phyloP scores from a whole-genome alignment of 1,284 basidiomycete genomes.

The Sanghuangporus sanghuang region DNA sequence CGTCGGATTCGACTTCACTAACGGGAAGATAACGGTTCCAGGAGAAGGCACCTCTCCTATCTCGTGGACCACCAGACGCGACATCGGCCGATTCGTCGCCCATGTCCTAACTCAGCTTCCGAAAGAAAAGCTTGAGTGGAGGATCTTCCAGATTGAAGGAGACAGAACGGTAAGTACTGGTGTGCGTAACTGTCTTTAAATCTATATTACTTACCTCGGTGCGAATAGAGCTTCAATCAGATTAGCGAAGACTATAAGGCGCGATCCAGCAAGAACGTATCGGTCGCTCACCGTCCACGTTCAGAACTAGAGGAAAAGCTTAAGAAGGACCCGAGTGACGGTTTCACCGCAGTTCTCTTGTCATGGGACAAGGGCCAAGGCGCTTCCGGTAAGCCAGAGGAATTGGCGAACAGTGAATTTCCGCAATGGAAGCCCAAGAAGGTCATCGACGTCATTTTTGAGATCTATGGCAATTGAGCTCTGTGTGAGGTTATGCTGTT shows the following conservation, averaged over 20 bases:
- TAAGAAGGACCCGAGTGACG: constrained; percentile 8
- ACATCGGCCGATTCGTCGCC: constrained; percentile 33
- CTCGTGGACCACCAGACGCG: constrained; percentile 29
- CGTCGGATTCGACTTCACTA: constrained; percentile 21
- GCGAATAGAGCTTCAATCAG: constrained; percentile 1
- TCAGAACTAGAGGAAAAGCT: background rate
- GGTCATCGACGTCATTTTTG: constrained; percentile 7
- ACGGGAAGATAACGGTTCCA: constrained; percentile 29
- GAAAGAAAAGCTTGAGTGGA: constrained; percentile 25
- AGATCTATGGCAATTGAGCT: background rate
- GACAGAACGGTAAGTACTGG: constrained; percentile 23
- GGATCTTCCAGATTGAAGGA: constrained; percentile 34
- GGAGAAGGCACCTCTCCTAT: constrained; percentile 29
- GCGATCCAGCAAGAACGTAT: constrained; percentile 1
- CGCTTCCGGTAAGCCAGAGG: constrained; percentile 4
- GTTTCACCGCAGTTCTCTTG: background rate
- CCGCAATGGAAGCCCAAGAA: constrained; percentile 14
- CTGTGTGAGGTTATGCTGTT: too few species aligned
- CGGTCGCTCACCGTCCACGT: constrained; percentile 1
- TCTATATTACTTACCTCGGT: background rate
- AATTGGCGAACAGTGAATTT: constrained; percentile 4
- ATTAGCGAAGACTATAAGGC: background rate
- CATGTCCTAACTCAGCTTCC: constrained; percentile 31
- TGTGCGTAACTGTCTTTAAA: background rate
- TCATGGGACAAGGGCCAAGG: constrained; percentile 4